Conservation (phyloP, 2,329 filamentous ascomycete species). For the Fonsecaea nubica region DNA sequence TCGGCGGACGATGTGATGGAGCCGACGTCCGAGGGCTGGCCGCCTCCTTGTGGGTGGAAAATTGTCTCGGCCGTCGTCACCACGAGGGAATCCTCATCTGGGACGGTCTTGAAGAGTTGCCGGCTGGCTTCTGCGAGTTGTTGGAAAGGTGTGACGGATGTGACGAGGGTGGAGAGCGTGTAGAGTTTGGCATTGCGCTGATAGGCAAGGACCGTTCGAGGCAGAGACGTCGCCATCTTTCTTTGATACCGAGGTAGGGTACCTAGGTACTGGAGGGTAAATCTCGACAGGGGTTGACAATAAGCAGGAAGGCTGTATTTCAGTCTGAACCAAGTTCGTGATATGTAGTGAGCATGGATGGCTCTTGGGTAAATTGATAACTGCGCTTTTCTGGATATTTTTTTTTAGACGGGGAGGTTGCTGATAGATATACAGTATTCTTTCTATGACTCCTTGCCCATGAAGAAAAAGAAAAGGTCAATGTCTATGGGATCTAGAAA, state of each 20-base stretch:
- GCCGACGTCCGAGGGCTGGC: constrained; percentile 73
- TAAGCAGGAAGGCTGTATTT: not conserved
- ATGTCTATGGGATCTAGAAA: not conserved
- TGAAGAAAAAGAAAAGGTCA: not conserved
- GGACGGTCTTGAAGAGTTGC: constrained; percentile 63
- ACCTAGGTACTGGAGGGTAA: not conserved
- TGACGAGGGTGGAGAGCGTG: constrained; percentile 36
- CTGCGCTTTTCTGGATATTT: not conserved
- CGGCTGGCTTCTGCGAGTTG: constrained; percentile 60
- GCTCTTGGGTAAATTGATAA: not conserved
- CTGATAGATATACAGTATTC: not conserved
- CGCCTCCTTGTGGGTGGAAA: constrained; percentile 77
- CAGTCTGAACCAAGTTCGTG: not conserved
- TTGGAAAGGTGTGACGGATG: constrained; percentile 57
- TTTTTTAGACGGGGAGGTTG: not conserved
- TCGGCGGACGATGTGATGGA: constrained; percentile 53
- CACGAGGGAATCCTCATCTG: constrained; percentile 62
- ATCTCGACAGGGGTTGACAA: not conserved
- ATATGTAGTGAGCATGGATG: not conserved
- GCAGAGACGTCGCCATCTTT: constrained; percentile 24
- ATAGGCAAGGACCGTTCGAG: constrained; percentile 30
- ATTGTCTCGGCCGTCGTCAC: constrained; percentile 70
- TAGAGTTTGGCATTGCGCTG: constrained; percentile 36
- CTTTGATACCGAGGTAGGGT: not conserved
- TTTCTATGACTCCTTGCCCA: not conserved